Conservation (phyloP, 768 basidiomycete genomes). For the Auricularia sp. region DNA sequence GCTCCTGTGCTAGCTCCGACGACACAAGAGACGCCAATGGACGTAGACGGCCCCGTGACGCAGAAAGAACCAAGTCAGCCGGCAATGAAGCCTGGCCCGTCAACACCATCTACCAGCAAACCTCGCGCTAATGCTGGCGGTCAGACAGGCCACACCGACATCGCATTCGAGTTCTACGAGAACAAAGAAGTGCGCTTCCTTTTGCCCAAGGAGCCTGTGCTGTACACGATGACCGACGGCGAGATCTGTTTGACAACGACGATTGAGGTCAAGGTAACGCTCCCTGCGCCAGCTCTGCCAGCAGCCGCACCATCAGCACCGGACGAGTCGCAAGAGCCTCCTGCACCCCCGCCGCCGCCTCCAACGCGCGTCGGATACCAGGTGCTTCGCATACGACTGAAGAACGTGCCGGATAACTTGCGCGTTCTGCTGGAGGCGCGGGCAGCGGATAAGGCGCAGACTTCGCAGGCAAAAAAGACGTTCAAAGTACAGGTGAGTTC, state of each 20-base stretch:
- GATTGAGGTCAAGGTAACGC: not conserved
- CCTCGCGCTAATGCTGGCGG: not conserved
- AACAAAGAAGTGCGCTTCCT: constrained; percentile 10
- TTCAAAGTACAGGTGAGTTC: not conserved
- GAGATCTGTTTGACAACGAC: constrained; percentile 3
- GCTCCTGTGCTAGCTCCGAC: too few relatives aligned
- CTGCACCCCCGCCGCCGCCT: not conserved
- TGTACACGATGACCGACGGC: constrained; percentile 1
- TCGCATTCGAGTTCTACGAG: constrained; percentile 12
- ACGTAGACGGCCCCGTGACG: too few relatives aligned
- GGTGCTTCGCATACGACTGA: not conserved
- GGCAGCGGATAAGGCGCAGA: not conserved
- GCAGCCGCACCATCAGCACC: not conserved
- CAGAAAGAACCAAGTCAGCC: too few relatives aligned
- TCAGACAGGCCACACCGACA: constrained; percentile 1
- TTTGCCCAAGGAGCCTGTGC: constrained; percentile 8
- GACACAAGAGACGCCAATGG: too few relatives aligned
- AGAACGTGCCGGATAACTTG: not conserved
- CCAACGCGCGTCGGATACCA: not conserved
- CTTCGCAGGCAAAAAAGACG: not conserved
- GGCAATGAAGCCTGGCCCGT: too few relatives aligned
- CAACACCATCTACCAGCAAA: not conserved
- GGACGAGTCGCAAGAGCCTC: not conserved
- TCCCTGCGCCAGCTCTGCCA: not conserved
- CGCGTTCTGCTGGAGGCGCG: not conserved